Evolutionary conservation across 129 eudicot species (phyloP).

Genomic region (Pittosporum tobira): DNA sequence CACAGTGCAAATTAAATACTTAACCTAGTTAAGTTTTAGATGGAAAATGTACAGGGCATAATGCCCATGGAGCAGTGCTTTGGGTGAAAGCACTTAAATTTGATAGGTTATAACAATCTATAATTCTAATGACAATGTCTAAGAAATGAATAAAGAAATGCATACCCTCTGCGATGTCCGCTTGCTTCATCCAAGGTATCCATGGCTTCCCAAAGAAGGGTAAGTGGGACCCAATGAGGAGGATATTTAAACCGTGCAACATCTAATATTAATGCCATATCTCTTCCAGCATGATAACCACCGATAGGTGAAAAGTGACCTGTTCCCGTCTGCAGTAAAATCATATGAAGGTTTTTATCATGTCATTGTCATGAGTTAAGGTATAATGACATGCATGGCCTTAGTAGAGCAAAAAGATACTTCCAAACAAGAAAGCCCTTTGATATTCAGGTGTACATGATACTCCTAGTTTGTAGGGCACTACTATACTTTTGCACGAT

Average conservation of each 20-base stretch:
- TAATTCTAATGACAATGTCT: no score
- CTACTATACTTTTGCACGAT: no score
- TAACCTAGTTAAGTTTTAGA: no score
- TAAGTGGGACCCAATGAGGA: conserved; percentile 98
- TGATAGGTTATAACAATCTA: no score
- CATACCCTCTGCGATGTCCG: conserved; percentile 82
- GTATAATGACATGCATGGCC: not conserved
- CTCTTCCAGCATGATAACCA: conserved; percentile 94
- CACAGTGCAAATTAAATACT: no score
- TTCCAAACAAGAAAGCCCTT: not conserved
- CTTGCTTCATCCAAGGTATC: conserved; percentile 64
- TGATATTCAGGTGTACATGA: no score
- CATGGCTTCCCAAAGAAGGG: conserved; percentile 99
- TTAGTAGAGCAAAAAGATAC: not conserved
- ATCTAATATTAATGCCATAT: conserved; percentile 88
- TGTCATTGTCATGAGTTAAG: not conserved
- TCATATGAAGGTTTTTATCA: conserved; percentile 7
- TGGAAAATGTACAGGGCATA: no score
- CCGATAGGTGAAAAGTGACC: conserved; percentile 99
- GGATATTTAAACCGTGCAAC: conserved; percentile 98
- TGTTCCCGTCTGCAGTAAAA: conserved; percentile 64
- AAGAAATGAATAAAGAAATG: not conserved
- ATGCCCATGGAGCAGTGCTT: no score
- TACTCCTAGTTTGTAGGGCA: no score
- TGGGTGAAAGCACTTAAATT: not conserved